These are phyloP conservation scores for Fraxinus quadrangulata DNA, from an alignment of 257 asterid genomes.

Conservation along the genomic window DNA sequence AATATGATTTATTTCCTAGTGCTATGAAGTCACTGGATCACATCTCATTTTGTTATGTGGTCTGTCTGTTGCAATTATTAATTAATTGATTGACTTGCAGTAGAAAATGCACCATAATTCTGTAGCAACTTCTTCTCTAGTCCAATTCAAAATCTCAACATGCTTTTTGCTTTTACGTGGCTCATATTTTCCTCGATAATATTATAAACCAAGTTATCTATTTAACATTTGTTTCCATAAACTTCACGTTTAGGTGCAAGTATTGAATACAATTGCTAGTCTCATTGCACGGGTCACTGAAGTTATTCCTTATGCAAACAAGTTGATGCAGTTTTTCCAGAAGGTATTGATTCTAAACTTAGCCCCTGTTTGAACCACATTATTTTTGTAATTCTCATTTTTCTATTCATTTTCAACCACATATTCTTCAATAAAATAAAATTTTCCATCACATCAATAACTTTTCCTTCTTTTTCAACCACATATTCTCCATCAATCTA, in stretches of 20 bases:
- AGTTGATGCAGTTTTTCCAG: conserved; percentile 78
- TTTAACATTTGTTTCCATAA: conserved; percentile 16
- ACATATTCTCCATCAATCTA: too few species aligned
- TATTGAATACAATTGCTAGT: conserved; percentile 77
- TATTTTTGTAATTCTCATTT: too few species aligned
- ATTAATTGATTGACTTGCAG: background rate
- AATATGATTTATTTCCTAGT: background rate
- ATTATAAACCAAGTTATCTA: conserved; percentile 4
- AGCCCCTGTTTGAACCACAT: too few species aligned
- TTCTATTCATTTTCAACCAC: too few species aligned
- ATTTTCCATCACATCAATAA: too few species aligned
- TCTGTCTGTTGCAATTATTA: background rate
- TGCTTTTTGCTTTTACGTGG: too few species aligned
- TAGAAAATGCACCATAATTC: conserved; percentile 7
- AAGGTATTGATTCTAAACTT: conserved; percentile 54
- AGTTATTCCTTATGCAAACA: conserved; percentile 74
- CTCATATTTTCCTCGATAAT: conserved; percentile 1
- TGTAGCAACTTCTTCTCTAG: conserved; percentile 13
- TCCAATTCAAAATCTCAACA: conserved; percentile 15
- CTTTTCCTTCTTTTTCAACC: too few species aligned
- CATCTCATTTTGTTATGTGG: conserved; percentile 2
- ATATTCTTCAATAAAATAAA: too few species aligned
- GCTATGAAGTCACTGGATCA: background rate
- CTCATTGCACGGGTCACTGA: conserved; percentile 76
- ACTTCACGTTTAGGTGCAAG: conserved; percentile 78